Conservation (phyloP, 2,329 filamentous ascomycete genomes). For the Talaromyces verruculosus region DNA sequence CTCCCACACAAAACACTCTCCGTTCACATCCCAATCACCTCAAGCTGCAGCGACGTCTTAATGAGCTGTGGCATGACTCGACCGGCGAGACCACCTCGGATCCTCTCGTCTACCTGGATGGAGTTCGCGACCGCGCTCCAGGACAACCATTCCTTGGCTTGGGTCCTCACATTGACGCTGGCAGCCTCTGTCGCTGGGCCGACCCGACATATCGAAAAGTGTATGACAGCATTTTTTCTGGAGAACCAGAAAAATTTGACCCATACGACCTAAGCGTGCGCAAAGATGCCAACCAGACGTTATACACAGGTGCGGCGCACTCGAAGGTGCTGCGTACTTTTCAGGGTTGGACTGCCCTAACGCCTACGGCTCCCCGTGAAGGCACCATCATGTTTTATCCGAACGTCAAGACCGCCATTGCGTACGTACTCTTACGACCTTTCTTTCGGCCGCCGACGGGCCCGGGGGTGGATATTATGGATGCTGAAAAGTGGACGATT, state of each 20-base stretch:
- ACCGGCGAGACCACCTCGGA: not conserved
- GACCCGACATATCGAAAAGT: slow-evolving; percentile 40
- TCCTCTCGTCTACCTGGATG: not conserved
- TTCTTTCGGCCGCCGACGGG: not conserved
- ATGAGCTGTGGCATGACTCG: not conserved
- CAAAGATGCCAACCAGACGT: not conserved
- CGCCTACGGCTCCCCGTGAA: not conserved
- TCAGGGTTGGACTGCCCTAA: not conserved
- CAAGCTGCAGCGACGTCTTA: not conserved
- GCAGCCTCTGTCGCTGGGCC: slow-evolving; percentile 46
- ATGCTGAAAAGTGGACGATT: slow-evolving; percentile 42
- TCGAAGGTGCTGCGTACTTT: not conserved
- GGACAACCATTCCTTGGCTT: slow-evolving; percentile 42
- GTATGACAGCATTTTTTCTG: slow-evolving; percentile 42
- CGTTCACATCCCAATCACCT: not conserved
- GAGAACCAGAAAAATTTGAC: slow-evolving; percentile 20
- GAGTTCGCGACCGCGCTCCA: not conserved
- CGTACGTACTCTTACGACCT: not conserved
- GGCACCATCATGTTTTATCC: not conserved
- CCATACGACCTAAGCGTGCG: not conserved
- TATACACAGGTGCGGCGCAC: not conserved
- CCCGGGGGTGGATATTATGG: slow-evolving; percentile 32
- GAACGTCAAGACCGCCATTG: not conserved
- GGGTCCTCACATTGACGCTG: slow-evolving; percentile 48
- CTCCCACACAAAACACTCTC: not conserved